Evolutionary conservation across 78 protist genomes (phyloP), one percentile per base, ranked within the genome.

Genomic region (Isochrysis galbana): DNA sequence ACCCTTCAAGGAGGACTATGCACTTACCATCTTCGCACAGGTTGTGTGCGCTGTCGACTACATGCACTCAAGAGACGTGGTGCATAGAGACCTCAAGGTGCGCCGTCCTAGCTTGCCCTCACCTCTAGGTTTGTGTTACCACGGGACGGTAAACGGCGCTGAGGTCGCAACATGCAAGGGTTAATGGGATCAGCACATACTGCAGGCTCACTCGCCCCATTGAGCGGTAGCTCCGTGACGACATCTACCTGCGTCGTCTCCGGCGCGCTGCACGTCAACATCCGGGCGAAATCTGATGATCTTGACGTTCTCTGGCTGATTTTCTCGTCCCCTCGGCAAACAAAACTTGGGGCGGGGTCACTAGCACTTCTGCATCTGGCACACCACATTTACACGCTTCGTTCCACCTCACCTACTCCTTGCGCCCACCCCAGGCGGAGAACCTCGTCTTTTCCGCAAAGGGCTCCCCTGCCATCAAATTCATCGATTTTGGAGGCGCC

Each of bases 401-500:
- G n/a, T n/a, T n/a, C n/a, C n/a, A n/a, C n/a, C n/a, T n/a, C n/a
- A n/a, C n/a, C n/a, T n/a, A n/a, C n/a, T n/a, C n/a, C n/a, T n/a
- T n/a, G n/a, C n/a, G n/a, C n/a, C n/a, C n/a, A 51, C 61, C 29
- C 7, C 74, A 61, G 74, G 84, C 84, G 46, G 84, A 77, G 84
- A 77, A 77, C 84, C 84, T 77, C 26, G 84, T 77, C 46, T 77
- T 77, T 29, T 4, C 14, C 32, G 84, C 84, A 41, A 77, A 77
- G 84, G 84, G 84, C 46, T 77, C 84, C 48, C 84, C 84, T 26
- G 14, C 1, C 48, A 77, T 77, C 84, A 77, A 77, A 46, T 1
- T 36, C 34, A 77, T 77, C 84, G 84, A 77, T 46, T 77, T 77
- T 5, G 84, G 84, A 23, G 84, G 84, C 47, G 84, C 84, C 36